Evolutionary conservation across 306 rosid species (phyloP).

Genomic region (Cotoneaster glaucophyllus): DNA sequence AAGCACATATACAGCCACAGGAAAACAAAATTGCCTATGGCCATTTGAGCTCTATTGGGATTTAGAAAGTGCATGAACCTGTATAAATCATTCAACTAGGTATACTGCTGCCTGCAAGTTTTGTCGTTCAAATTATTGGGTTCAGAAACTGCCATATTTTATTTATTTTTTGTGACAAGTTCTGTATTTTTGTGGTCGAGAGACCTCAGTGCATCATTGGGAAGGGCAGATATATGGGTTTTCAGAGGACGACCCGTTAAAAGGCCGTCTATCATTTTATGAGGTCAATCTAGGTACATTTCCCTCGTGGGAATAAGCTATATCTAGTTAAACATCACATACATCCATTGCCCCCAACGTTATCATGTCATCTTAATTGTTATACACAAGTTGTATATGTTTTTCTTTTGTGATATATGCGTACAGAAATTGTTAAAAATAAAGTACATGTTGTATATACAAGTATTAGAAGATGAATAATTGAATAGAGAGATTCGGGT

Average conservation of each 20-base stretch:
- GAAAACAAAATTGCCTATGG: background rate
- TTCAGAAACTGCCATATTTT: background rate
- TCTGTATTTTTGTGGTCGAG: background rate
- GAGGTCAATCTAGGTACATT: background rate
- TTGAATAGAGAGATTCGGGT: background rate
- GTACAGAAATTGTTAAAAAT: background rate
- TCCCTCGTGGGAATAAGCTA: background rate
- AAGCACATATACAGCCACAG: no score
- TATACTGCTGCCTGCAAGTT: background rate
- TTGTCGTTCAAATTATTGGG: background rate
- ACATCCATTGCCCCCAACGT: background rate
- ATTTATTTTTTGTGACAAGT: background rate
- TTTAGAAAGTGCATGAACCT: constrained; percentile 21
- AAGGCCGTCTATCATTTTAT: background rate
- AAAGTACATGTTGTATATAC: background rate
- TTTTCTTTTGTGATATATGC: background rate
- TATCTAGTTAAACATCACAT: background rate
- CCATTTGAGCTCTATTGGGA: background rate
- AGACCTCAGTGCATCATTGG: background rate
- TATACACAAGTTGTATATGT: background rate
- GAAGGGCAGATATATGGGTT: background rate
- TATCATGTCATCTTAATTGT: no score
- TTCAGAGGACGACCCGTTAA: background rate
- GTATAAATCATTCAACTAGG: constrained; percentile 6
- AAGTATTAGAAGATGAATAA: no score